Evolutionary conservation across 2,329 filamentous ascomycete genomes (phyloP).

Genomic region (Harringtonia lauricola): DNA sequence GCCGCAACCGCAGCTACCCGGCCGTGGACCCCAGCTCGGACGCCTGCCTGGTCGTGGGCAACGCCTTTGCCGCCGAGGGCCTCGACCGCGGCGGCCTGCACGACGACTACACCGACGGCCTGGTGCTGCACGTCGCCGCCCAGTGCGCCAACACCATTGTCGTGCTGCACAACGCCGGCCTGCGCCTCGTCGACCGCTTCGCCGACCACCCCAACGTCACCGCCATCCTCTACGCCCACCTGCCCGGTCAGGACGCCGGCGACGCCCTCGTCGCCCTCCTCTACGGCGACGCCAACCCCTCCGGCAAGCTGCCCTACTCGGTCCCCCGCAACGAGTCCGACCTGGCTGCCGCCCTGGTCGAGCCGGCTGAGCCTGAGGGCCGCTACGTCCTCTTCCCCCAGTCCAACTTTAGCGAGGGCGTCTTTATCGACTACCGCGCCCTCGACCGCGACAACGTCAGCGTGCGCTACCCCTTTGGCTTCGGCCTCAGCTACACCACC

Average conservation of each 20-base stretch:
- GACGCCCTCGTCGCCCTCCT: slow-evolving; percentile 29
- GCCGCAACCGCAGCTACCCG: not conserved
- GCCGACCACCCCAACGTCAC: slow-evolving; percentile 40
- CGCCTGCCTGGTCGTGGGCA: slow-evolving; percentile 48
- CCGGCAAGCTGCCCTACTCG: slow-evolving; percentile 33
- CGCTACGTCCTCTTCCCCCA: slow-evolving; percentile 36
- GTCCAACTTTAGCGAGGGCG: slow-evolving; percentile 59
- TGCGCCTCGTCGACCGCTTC: slow-evolving; percentile 37
- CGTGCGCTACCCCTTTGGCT: slow-evolving; percentile 68
- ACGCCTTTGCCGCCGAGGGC: slow-evolving; percentile 53
- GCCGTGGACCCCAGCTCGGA: slow-evolving; percentile 21
- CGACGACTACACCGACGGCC: slow-evolving; percentile 44
- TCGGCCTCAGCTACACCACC: slow-evolving; percentile 64
- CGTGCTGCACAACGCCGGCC: slow-evolving; percentile 37
- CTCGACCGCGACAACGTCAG: slow-evolving; percentile 54
- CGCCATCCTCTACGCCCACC: slow-evolving; percentile 36
- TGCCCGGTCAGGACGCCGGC: slow-evolving; percentile 41
- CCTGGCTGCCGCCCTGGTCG: slow-evolving; percentile 21
- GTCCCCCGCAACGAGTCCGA: slow-evolving; percentile 29
- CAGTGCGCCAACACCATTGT: slow-evolving; percentile 39
- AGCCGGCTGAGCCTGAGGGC: slow-evolving; percentile 4
- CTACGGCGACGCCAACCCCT: slow-evolving; percentile 31
- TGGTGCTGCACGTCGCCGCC: slow-evolving; percentile 36
- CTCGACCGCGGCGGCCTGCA: slow-evolving; percentile 42
- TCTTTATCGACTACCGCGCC: slow-evolving; percentile 66